A percentile compares a stretch with the other conserved stretches of the same genome.
Conservation (phyloP, 257 asterid species). For the Solanum bukasovii region DNA sequence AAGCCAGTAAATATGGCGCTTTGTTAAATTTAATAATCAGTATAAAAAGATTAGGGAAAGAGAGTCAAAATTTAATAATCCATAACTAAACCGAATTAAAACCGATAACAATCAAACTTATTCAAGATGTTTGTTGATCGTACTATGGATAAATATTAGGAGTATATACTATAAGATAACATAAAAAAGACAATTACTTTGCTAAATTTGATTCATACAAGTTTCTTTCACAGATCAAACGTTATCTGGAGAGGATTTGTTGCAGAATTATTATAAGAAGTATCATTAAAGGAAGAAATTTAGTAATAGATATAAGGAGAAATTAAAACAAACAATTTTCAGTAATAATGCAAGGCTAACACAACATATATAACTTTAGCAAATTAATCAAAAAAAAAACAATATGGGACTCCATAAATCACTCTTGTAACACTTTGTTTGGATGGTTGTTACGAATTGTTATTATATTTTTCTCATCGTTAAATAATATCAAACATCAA, state of each 20-base stretch:
- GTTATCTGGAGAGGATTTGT: not conserved
- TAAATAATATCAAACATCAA: too few species aligned
- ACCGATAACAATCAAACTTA: too few species aligned
- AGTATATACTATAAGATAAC: not conserved
- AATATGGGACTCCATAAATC: not conserved
- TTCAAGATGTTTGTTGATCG: too few species aligned
- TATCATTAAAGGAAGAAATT: not conserved
- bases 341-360: not conserved
- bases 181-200: too few species aligned
- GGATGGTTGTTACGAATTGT: not conserved
- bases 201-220: not conserved
- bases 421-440: too few species aligned
- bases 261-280: not conserved
- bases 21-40: too few species aligned
- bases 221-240: not conserved
- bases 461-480: fast-evolving
- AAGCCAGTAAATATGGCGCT: too few species aligned
- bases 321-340: not conserved
- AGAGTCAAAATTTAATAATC: too few species aligned
- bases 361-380: not conserved
- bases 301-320: not conserved
- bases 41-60: too few species aligned
- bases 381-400: not conserved
- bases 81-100: too few species aligned
- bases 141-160: not conserved